A percentile compares a stretch with the other conserved stretches of the same genome.
phyloP scores from a whole-genome alignment of 306 rosid species.

The Albizia julibrissin region DNA sequence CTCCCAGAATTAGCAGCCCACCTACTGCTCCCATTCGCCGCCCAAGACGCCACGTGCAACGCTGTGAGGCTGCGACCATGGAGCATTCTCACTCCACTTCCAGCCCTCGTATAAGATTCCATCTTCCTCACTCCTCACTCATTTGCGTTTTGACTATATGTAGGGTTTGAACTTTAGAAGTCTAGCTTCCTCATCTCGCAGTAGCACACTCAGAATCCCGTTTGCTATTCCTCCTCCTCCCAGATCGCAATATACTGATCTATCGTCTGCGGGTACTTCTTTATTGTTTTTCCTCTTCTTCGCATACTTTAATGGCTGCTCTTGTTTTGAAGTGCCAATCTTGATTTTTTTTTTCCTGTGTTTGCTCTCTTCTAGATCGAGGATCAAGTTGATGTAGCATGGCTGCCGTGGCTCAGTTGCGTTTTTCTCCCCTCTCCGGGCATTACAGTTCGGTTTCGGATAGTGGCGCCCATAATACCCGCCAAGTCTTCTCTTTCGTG shows the following conservation, averaged over 20 bases:
- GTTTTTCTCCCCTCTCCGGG: conserved; percentile 41
- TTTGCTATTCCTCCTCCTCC: not conserved
- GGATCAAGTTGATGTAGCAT: conserved; percentile 25
- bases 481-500: conserved; percentile 31
- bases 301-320: not conserved
- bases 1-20: too few relatives aligned
- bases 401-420: conserved; percentile 56
- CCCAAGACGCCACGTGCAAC: conserved; percentile 5
- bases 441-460: conserved; percentile 16
- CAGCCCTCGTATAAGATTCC: not conserved
- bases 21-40: not conserved
- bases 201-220: not conserved
- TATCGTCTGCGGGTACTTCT: not conserved
- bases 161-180: not conserved
- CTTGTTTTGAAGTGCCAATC: not conserved
- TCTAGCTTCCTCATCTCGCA: not conserved
- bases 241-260: conserved; percentile 1
- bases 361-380: not conserved
- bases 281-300: not conserved
- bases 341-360: not conserved
- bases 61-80: not conserved
- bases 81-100: not conserved
- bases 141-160: not conserved
- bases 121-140: not conserved
- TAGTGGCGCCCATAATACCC: not conserved